Conservation (phyloP, 345 rosid species). For the Acer negundo region DNA sequence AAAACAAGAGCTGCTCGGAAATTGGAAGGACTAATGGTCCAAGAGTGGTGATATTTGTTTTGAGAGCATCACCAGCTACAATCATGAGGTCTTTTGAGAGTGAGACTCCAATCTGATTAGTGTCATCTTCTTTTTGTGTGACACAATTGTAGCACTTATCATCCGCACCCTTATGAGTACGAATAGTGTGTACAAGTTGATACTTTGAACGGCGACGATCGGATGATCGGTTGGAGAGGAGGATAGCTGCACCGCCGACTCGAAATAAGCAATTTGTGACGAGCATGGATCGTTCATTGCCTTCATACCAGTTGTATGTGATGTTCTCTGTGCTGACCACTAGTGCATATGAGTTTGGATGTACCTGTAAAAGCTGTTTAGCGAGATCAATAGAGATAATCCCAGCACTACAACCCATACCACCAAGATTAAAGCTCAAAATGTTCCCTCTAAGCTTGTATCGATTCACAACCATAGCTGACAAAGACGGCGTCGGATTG, state of each 20-base stretch:
- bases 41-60: conserved; percentile 63
- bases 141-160: conserved; percentile 55
- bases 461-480: conserved; percentile 41
- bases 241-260: conserved; percentile 54
- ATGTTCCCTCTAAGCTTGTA: conserved; percentile 43
- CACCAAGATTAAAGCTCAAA: conserved; percentile 39
- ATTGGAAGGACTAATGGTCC: conserved; percentile 69
- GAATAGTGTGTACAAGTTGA: conserved; percentile 51
- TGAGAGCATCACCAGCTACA: conserved; percentile 61
- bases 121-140: conserved; percentile 54
- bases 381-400: conserved; percentile 40
- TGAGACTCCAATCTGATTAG: conserved; percentile 37
- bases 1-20: conserved; percentile 54
- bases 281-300: conserved; percentile 63
- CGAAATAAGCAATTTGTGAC: conserved; percentile 62
- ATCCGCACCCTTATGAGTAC: conserved; percentile 61
- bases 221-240: conserved; percentile 50
- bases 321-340: conserved; percentile 63
- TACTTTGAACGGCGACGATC: conserved; percentile 52
- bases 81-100: conserved; percentile 60
- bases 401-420: conserved; percentile 50
- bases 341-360: conserved; percentile 52
- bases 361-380: conserved; percentile 40
- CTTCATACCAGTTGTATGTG: conserved; percentile 43
- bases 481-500: conserved; percentile 41